Evolutionary conservation across 129 eudicot genomes (phyloP), one percentile per base, ranked within the genome.

Genomic region (Arctium lappa): DNA sequence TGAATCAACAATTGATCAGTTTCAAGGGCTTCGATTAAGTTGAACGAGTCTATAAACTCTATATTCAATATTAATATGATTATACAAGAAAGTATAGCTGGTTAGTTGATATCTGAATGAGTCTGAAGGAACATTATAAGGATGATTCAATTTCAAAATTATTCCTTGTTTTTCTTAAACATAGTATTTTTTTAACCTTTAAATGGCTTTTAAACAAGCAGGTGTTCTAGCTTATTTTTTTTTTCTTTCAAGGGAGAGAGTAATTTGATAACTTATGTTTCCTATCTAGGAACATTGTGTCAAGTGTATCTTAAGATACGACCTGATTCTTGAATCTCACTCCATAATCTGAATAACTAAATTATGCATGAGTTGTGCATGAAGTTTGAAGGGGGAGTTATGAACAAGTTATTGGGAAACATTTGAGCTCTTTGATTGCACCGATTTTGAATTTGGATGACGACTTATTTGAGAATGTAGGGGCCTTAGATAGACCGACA

Each of bases 401-500:
- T 68, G 29, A 69, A 66, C 82, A 90, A 93, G 90, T 73, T 84
- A 86, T 85, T 69, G 98, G 93, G 60, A 80, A 69, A 77, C 79
- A 79, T 79, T 74, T 94, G 76, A 53, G 79, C 32, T 81, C 91
- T 71, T 84, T 90, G 76, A 80, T 94, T 75, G 93, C 92, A 37
- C 18, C 90, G 93, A 93, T 94, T 39, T 73, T 94, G 74, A 69
- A 88, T 74, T 76, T 90, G 79, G 94, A 90, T 27, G 97, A 91
- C 27, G 86, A 85, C 40, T 90, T 80, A 82, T 94, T 91, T 79
- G 79, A 86, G 73, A 86, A 70, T 80, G 22, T 50, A 12, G 92
- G 94, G 56, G 94, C 93, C 32, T 38, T 82, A 65, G 86, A 82
- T 84, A 73, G 38, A 63, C 91, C 95, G 9, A 29, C 2, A 6